Base-by-base conservation (phyloP, 2,329 filamentous ascomycete species). In the Xylariales sp. region DNA sequence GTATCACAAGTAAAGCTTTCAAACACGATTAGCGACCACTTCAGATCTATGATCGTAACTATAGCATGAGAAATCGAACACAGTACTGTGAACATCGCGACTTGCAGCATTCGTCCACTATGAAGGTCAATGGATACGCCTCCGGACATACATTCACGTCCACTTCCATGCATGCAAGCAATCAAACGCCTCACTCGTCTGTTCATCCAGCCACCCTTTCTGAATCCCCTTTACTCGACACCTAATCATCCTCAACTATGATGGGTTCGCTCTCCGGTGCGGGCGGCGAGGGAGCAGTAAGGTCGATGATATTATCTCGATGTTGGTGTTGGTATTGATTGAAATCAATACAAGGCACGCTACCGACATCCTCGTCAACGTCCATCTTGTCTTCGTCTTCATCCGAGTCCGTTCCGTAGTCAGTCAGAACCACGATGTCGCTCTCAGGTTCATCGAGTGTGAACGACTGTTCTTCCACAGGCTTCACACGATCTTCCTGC, bases 401-500 rank as follows among this genome's bases (percentile, higher is more conserved):
- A 21, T 40, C 11, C n/a, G 15, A 14, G 21, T 40, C 39, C 27
- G 34, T 31, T 5, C 31, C 39, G n/a, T 31, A 19, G 12, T 42
- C 31, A 6, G 10, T 29, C 22, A 27, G 31, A 10, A 10, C 32
- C 7, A 36, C 31, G 10, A 36, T 14, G 4, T 35, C 31, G 12
- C 31, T 27, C 16, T 42, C 39, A 10, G 31, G 11, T n/a, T 42
- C 39, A 12, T 36, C 31, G 10, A 19, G 11, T 16, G 6, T 29
- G 20, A 9, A 16, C 8, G 10, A 12, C 14, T 54, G 38, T 1
- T 52, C 46, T 14, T 46, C 43, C 1, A 37, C 6, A 18, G 48
- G 12, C 24, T 32, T 44, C 14, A 70, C 53, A 0, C 61, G 56
- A 40, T 79, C 75, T 15, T 65, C 53, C 1, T 56, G 46, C 11